phyloP scores from a whole-genome alignment of 495 filamentous ascomycete genomes.

The Cenococcum geophilum region DNA sequence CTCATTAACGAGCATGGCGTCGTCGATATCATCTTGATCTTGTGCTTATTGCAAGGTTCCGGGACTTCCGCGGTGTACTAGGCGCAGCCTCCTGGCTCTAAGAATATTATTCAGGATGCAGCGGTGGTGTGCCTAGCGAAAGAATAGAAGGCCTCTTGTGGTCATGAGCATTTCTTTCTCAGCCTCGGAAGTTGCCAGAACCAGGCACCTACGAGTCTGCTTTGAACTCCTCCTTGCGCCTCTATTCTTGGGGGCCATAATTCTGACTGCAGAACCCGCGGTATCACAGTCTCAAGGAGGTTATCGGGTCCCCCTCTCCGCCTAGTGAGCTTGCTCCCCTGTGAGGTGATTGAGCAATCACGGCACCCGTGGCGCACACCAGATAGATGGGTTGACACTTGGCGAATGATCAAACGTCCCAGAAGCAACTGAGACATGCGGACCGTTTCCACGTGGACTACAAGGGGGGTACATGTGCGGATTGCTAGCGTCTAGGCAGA shows the following conservation, averaged over 20 bases:
- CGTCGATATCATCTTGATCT: too few relatives aligned
- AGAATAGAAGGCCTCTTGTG: neutral
- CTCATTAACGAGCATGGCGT: too few relatives aligned
- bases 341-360: neutral
- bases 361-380: neutral
- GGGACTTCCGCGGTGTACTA: too few relatives aligned
- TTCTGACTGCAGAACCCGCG: neutral
- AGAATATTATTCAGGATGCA: too few relatives aligned
- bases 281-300: too few relatives aligned
- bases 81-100: too few relatives aligned
- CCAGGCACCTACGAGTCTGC: neutral
- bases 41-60: too few relatives aligned
- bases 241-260: neutral
- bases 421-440: slow-evolving; percentile 19
- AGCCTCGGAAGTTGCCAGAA: neutral
- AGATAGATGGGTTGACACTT: neutral
- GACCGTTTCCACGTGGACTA: slow-evolving; percentile 26
- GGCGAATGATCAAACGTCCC: neutral
- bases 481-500: too few relatives aligned
- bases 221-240: neutral
- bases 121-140: neutral
- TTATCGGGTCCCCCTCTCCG: too few relatives aligned
- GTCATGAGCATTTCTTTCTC: neutral
- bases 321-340: too few relatives aligned
- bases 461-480: too few relatives aligned